Percentiles rank a stretch among this genome's conserved stretches.
phyloP scores from a whole-genome alignment of 1,139 yeast species.

The Blastobotrys persicus region DNA sequence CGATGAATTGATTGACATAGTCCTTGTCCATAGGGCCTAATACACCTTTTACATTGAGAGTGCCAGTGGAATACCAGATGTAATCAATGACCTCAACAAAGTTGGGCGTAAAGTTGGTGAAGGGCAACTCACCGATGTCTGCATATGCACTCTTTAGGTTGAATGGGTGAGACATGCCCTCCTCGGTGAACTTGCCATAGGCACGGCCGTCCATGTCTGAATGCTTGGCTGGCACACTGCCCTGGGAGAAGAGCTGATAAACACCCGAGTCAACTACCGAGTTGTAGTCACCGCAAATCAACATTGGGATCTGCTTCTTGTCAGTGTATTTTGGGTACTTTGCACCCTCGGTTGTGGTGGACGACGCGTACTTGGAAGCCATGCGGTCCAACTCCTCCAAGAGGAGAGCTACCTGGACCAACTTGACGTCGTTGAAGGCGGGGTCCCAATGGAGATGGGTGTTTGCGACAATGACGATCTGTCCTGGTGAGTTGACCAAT shows the following conservation, averaged over 20 bases:
- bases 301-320: conserved; percentile 63
- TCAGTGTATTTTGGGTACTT: conserved; percentile 45
- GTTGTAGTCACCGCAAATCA: conserved; percentile 95
- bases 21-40: conserved; percentile 80
- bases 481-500: conserved; percentile 63
- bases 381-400: conserved; percentile 79
- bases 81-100: conserved; percentile 94
- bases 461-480: conserved; percentile 70
- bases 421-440: conserved; percentile 89
- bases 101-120: conserved; percentile 90
- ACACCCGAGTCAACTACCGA: conserved; percentile 88
- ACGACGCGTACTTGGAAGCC: conserved; percentile 52
- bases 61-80: conserved; percentile 85
- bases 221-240: conserved; percentile 63
- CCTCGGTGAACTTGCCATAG: conserved; percentile 88
- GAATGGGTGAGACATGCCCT: conserved; percentile 80
- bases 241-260: conserved; percentile 81
- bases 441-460: conserved; percentile 99
- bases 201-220: conserved; percentile 80
- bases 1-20: conserved; percentile 74
- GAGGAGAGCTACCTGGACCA: conserved; percentile 90
- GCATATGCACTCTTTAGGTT: conserved; percentile 84
- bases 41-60: conserved; percentile 77
- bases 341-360: conserved; percentile 34
- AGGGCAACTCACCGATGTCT: conserved; percentile 83